Percentiles rank a stretch among this genome's conserved stretches.
Conservation (phyloP, 2,329 filamentous ascomycete genomes). For the Aspergillus ruber region DNA sequence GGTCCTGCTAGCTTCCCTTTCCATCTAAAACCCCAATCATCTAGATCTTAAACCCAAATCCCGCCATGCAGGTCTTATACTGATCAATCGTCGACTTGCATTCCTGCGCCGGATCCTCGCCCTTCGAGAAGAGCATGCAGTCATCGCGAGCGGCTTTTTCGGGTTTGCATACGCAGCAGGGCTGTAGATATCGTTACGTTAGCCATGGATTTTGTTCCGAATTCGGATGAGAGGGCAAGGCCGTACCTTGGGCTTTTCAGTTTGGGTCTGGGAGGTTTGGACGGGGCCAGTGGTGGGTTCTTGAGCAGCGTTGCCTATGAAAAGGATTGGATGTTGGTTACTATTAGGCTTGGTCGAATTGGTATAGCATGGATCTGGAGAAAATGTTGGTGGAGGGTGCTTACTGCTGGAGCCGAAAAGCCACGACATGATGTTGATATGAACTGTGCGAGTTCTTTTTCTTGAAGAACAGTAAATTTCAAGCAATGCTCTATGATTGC, state of each 20-base stretch:
- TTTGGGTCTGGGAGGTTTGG: slow-evolving; percentile 15
- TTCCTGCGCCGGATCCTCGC: slow-evolving; percentile 69
- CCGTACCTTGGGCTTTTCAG: slow-evolving; percentile 34
- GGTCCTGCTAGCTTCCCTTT: not conserved
- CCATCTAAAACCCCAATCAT: not conserved
- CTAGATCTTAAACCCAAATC: slow-evolving; percentile 72
- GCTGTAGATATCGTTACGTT: slow-evolving; percentile 47
- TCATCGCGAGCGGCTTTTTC: slow-evolving; percentile 91
- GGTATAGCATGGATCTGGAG: slow-evolving; percentile 4
- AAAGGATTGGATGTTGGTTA: not conserved
- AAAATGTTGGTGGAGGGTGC: slow-evolving; percentile 3
- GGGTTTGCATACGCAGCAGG: slow-evolving; percentile 95
- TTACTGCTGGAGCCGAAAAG: slow-evolving; percentile 30
- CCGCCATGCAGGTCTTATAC: slow-evolving; percentile 88
- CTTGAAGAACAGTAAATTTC: not conserved
- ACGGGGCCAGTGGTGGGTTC: slow-evolving; percentile 12
- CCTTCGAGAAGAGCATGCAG: slow-evolving; percentile 95
- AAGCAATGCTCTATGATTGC: slow-evolving; percentile 1
- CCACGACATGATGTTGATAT: slow-evolving; percentile 25
- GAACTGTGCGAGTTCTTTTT: no score
- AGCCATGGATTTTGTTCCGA: not conserved
- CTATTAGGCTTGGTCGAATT: slow-evolving; percentile 7
- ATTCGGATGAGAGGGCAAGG: not conserved
- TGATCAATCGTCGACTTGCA: slow-evolving; percentile 76
- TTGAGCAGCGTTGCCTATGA: slow-evolving; percentile 6